Evolutionary conservation across 441 rosid species (phyloP).

Genomic region (Adansonia grandidieri): DNA sequence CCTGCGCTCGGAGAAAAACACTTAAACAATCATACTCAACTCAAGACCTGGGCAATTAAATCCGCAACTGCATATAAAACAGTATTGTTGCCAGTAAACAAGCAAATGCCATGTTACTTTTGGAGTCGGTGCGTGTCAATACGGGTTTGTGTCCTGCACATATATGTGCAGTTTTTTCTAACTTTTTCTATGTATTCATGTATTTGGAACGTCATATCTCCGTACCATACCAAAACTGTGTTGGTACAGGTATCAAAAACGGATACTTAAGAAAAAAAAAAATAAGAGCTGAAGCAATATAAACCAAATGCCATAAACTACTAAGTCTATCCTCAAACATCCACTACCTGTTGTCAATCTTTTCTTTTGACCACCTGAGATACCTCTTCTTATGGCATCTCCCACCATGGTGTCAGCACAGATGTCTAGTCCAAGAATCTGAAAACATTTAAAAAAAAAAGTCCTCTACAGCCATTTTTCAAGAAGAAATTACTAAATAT

Average conservation of each 20-base stretch:
- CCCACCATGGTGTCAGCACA: slow-evolving; percentile 59
- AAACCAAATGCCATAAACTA: neutral
- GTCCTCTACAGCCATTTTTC: neutral
- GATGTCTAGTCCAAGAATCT: slow-evolving; percentile 67
- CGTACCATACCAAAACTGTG: no score
- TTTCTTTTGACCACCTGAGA: slow-evolving; percentile 68
- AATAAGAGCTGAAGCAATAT: no score
- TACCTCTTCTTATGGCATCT: slow-evolving; percentile 58
- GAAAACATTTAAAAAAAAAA: slow-evolving; percentile 6
- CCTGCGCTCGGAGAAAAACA: neutral
- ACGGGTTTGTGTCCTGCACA: no score
- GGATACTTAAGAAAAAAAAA: neutral
- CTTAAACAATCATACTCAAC: neutral
- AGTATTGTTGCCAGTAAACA: neutral
- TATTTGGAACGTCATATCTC: no score
- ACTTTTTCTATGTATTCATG: no score
- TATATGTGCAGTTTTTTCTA: no score
- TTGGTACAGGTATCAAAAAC: no score
- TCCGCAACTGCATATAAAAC: neutral
- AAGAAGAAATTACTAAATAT: slow-evolving; percentile 11
- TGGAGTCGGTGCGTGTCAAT: no score
- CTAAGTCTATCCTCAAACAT: neutral
- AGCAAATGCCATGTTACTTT: no score
- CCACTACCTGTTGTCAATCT: slow-evolving; percentile 58
- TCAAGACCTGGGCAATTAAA: neutral